A percentile compares a stretch with the other conserved stretches of the same genome.
phyloP scores from a whole-genome alignment of 2,329 filamentous ascomycete species.

The Claviceps humidiphila region DNA sequence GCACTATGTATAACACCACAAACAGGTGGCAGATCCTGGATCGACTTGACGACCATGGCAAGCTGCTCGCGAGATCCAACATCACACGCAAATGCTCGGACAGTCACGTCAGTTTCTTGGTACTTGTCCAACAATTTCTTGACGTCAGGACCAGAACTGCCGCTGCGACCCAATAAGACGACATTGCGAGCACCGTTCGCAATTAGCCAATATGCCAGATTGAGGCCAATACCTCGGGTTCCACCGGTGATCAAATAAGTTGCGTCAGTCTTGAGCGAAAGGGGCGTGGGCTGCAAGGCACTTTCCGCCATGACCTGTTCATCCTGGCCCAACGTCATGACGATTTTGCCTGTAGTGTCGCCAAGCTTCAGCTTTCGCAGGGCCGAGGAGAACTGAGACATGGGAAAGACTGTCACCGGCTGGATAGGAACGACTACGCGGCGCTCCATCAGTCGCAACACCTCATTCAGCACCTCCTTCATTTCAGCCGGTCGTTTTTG shows the following conservation, averaged over 20 bases:
- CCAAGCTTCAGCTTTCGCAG: constrained; percentile 27
- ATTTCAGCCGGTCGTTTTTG: constrained; percentile 6
- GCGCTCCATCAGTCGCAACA: constrained; percentile 4
- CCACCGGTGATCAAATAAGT: constrained; percentile 5
- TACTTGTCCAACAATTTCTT: constrained; percentile 1
- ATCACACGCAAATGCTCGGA: constrained; percentile 22
- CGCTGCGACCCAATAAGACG: constrained; percentile 2
- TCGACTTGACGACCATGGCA: neutral
- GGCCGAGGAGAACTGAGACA: constrained; percentile 20
- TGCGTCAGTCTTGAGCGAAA: constrained; percentile 1
- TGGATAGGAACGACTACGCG: constrained; percentile 2
- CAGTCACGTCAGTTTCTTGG: constrained; percentile 18
- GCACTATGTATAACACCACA: constrained; percentile 17
- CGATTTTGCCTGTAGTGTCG: constrained; percentile 28
- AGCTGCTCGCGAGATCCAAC: constrained; percentile 20
- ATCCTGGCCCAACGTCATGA: constrained; percentile 15
- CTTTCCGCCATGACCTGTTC: constrained; percentile 6
- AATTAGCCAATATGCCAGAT: constrained; percentile 3
- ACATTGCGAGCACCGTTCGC: constrained; percentile 3
- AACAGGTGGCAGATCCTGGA: constrained; percentile 12
- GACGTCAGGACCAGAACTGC: constrained; percentile 4
- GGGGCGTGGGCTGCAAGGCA: neutral
- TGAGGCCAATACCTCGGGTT: constrained; percentile 3
- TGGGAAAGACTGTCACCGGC: constrained; percentile 8
- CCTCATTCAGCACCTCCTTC: constrained; percentile 5